Evolutionary conservation across 2,329 filamentous ascomycete species (phyloP).

Genomic region (Zymoseptoria passerinii): DNA sequence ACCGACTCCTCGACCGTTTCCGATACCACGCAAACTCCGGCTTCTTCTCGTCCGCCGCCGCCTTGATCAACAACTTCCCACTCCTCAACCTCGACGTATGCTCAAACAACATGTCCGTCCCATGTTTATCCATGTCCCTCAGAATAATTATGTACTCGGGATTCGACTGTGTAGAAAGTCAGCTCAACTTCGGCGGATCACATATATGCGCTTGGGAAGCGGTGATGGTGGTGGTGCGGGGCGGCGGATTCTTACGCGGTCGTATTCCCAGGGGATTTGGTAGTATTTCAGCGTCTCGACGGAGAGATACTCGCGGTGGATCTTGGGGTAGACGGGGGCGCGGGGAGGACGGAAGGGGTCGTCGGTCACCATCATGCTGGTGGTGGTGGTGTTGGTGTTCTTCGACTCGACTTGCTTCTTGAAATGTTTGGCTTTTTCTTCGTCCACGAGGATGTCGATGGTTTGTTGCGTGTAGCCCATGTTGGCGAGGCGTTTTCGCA

Average conservation of each 20-base stretch:
- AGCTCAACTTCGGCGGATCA: not conserved
- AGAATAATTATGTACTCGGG: constrained; percentile 43
- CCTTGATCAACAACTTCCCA: constrained; percentile 37
- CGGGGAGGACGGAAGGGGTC: constrained; percentile 8
- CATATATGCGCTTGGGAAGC: not conserved
- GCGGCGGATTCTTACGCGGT: constrained; percentile 34
- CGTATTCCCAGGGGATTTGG: constrained; percentile 41
- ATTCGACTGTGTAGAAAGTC: constrained; percentile 29
- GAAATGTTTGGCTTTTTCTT: constrained; percentile 36
- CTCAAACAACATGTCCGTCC: constrained; percentile 44
- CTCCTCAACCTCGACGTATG: constrained; percentile 40
- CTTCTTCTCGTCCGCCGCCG: constrained; percentile 31
- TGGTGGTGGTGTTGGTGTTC: constrained; percentile 15
- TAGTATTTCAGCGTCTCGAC: constrained; percentile 42
- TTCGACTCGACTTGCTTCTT: constrained; percentile 17
- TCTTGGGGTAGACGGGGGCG: constrained; percentile 40
- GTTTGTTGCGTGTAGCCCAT: constrained; percentile 41
- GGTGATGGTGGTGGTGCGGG: not conserved
- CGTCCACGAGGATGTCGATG: constrained; percentile 41
- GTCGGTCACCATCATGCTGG: constrained; percentile 6
- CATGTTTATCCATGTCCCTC: constrained; percentile 40
- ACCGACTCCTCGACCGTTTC: constrained; percentile 26
- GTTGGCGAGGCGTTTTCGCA: constrained; percentile 38
- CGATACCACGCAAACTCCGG: constrained; percentile 41
- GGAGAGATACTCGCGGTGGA: constrained; percentile 38